Conservation (phyloP, 768 basidiomycete genomes). For the Collybiopsis luxurians region DNA sequence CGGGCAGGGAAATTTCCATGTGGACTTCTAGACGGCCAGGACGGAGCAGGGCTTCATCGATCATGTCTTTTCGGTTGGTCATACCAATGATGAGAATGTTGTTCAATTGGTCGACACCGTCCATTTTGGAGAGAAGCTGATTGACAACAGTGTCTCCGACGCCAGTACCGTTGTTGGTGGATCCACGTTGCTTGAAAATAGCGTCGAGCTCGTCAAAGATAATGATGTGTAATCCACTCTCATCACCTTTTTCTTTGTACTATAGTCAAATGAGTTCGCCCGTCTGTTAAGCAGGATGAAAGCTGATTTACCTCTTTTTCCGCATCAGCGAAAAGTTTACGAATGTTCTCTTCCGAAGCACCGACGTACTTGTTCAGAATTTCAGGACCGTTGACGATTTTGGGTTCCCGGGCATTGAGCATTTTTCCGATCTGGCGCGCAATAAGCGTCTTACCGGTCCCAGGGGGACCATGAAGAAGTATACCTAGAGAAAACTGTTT, state of each 20-base stretch:
- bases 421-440: slow-evolving; percentile 99
- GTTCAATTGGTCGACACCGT: slow-evolving; percentile 97
- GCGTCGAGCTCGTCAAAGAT: slow-evolving; percentile 99
- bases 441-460: slow-evolving; percentile 97
- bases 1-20: slow-evolving; percentile 98
- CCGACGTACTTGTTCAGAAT: slow-evolving; percentile 97
- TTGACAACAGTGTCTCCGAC: slow-evolving; percentile 99
- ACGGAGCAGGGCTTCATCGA: slow-evolving; percentile 95
- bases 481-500: slow-evolving; percentile 55
- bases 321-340: slow-evolving; percentile 97
- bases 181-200: slow-evolving; percentile 98
- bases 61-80: slow-evolving; percentile 99
- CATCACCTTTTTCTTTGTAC: slow-evolving; percentile 98
- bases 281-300: not conserved
- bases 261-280: slow-evolving; percentile 33
- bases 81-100: slow-evolving; percentile 99
- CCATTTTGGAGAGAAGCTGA: slow-evolving; percentile 98
- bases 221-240: slow-evolving; percentile 97
- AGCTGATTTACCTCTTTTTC: slow-evolving; percentile 80
- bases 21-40: slow-evolving; percentile 99
- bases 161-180: slow-evolving; percentile 86
- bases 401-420: slow-evolving; percentile 97
- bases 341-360: slow-evolving; percentile 95
- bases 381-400: slow-evolving; percentile 98
- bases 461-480: slow-evolving; percentile 92